Evolutionary conservation across 1,139 yeast genomes (phyloP).

Genomic region (Magnusiomyces fungicola): DNA sequence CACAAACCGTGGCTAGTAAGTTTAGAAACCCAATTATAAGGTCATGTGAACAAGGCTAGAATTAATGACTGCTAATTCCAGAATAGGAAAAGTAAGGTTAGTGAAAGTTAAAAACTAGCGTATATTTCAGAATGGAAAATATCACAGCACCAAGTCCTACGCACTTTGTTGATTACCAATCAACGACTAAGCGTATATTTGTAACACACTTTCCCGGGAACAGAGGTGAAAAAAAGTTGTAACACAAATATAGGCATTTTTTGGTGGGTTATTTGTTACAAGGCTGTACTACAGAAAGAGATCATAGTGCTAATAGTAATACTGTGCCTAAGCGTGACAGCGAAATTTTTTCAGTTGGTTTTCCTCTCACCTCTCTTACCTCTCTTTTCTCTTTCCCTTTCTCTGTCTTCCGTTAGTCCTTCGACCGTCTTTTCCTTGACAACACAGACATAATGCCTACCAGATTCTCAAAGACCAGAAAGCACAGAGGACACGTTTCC

Average conservation of each 20-base stretch:
- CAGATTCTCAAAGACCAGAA: constrained; percentile 99
- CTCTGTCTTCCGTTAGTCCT: neutral
- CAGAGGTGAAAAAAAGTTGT: neutral
- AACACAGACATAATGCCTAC: constrained; percentile 68
- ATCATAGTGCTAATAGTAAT: neutral
- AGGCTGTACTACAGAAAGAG: neutral
- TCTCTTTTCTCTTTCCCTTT: constrained; percentile 14
- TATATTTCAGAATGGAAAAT: neutral
- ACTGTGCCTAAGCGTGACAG: neutral
- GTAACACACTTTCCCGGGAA: too few species aligned
- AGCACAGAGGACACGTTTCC: constrained; percentile 99
- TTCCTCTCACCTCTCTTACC: neutral
- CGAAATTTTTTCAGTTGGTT: neutral
- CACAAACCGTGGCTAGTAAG: too few species aligned
- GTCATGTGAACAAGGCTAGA: neutral
- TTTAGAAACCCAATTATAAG: too few species aligned
- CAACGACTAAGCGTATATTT: neutral
- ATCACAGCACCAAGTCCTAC: neutral
- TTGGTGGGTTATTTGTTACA: neutral
- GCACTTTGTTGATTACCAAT: too few species aligned
- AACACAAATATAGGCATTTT: neutral
- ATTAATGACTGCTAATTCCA: neutral
- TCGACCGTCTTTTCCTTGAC: neutral
- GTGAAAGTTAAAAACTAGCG: neutral
- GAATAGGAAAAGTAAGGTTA: neutral